phyloP scores from a whole-genome alignment of 2,329 filamentous ascomycete genomes.

The Arthroderma uncinatum region DNA sequence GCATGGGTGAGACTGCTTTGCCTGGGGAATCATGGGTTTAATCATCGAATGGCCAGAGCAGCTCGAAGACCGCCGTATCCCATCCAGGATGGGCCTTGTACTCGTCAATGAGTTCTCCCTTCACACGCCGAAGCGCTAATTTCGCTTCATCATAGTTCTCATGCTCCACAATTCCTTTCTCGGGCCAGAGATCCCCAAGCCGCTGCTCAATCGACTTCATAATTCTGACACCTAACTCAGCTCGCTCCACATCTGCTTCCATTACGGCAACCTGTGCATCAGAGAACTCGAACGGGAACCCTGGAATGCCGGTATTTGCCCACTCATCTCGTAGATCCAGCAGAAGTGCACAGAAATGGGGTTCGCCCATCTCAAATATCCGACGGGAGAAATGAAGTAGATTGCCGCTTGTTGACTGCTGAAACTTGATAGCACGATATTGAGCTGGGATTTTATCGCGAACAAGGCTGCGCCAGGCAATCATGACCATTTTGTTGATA shows the following conservation, averaged over 20 bases:
- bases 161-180: constrained; percentile 9
- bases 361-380: constrained; percentile 11
- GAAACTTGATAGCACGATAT: constrained; percentile 9
- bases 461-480: constrained; percentile 8
- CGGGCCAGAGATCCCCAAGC: constrained; percentile 12
- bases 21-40: background rate
- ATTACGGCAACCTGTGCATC: constrained; percentile 5
- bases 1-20: too few species aligned
- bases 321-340: constrained; percentile 6
- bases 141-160: constrained; percentile 10
- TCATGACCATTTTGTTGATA: constrained; percentile 8
- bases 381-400: constrained; percentile 8
- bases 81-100: constrained; percentile 18
- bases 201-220: constrained; percentile 8
- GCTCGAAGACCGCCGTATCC: constrained; percentile 21
- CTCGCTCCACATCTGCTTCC: constrained; percentile 4
- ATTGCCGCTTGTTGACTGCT: constrained; percentile 6
- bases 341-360: constrained; percentile 7
- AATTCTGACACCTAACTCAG: constrained; percentile 6
- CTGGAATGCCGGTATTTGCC: constrained; percentile 3
- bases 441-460: constrained; percentile 2
- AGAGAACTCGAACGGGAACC: constrained; percentile 1
- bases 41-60: constrained; percentile 22
- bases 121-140: constrained; percentile 6
- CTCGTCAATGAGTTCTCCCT: constrained; percentile 5